Percentiles rank a stretch among this genome's conserved stretches.
Evolutionary conservation across 169 alveolate genomes (phyloP).

Genomic region (Theileria sp.): DNA sequence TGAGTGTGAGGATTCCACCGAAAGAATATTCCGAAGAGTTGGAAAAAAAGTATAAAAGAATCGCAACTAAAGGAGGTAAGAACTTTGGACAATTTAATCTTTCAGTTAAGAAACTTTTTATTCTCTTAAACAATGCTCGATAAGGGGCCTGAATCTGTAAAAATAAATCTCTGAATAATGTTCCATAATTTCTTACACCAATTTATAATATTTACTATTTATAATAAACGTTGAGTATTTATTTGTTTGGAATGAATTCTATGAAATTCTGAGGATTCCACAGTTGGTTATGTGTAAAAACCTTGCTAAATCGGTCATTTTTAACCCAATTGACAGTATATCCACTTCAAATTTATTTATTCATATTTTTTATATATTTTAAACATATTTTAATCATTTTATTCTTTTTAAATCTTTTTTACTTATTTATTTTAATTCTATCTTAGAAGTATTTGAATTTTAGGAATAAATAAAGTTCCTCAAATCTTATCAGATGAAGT

Average conservation of each 20-base stretch:
- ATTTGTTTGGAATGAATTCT: not conserved
- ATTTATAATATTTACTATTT: too few relatives aligned
- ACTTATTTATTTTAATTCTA: not conserved
- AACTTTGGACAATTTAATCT: not conserved
- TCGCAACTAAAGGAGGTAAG: constrained; percentile 30
- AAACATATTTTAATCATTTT: not conserved
- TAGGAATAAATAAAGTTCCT: not conserved
- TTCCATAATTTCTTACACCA: not conserved
- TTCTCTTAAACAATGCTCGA: constrained; percentile 8
- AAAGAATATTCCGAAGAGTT: not conserved
- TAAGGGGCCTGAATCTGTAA: not conserved
- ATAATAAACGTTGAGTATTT: too few relatives aligned
- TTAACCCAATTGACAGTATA: not conserved
- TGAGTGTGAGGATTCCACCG: constrained; percentile 14
- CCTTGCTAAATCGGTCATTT: not conserved
- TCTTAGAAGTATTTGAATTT: not conserved
- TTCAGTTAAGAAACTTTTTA: constrained; percentile 16
- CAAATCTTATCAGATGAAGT: not conserved
- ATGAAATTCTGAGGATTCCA: not conserved
- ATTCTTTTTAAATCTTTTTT: too few relatives aligned
- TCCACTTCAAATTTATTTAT: not conserved
- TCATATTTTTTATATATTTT: too few relatives aligned
- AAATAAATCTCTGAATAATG: not conserved
- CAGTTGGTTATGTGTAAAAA: not conserved
- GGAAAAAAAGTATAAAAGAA: constrained; percentile 25